Evolutionary conservation across 2,329 filamentous ascomycete species (phyloP), one percentile per base, ranked within the genome.

Genomic region (Stachybotrys chlorohalonatus): DNA sequence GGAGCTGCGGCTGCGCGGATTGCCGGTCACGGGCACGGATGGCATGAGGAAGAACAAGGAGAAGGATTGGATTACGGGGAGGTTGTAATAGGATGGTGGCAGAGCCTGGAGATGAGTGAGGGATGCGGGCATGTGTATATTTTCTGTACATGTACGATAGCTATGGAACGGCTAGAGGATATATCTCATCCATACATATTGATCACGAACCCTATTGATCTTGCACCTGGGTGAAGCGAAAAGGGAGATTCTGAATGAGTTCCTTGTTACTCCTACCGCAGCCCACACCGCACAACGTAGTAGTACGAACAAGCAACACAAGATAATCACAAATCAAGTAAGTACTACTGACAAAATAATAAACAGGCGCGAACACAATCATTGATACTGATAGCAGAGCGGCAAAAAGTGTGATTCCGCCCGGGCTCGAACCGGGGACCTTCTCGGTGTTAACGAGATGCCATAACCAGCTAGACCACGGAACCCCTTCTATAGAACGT

Each of bases 1-100:
- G 64, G 86, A 90, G 70, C 74, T 93, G 58, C 72, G 72, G 64
- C 77, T 80, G 66, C 76, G 85, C 54, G 80, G 79, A 15, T 68
- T 92, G 60, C 82, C 85, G 7, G 71, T 83, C 15, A 74, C 73
- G 4, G 82, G 81, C 3, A 72, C 73, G 51, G 69, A 66, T 8
- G 67, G 68, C 7, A 59, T 70, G 51, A 60, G 65, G 13, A 72
- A 70, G 65, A 72, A 72, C 59, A 73, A 66, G 64, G 76, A 80
- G 66, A 62, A 69, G 53, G 60, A 68, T n/a, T 75, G 74, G 66
- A 58, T 78, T 31, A 63, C 63, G 57, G 75, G 75, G 17, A 72
- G 69, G 59, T 57, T 58, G 39, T 76, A 63, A 62, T 48, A 16
- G 53, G 53, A 17, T 52, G 32, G 50, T 31, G 53, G 55, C 52